Evolutionary conservation across 768 basidiomycete genomes (phyloP).

Genomic region (Ramaria sp.): DNA sequence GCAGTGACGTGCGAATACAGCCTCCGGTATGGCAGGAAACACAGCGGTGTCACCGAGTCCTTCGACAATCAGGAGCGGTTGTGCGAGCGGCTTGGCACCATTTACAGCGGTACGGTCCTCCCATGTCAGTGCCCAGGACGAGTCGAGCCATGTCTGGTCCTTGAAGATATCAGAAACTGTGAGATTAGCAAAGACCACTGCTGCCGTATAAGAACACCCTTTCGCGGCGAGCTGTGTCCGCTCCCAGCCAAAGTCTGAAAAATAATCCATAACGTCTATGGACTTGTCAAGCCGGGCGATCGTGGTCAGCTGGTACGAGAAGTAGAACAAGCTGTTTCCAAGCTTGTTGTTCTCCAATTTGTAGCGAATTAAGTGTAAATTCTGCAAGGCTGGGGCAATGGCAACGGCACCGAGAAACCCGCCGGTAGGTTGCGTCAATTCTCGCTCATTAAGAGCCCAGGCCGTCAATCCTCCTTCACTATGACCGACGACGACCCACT

Average conservation of each 20-base stretch:
- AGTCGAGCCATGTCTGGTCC: constrained; percentile 4
- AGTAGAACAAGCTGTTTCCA: neutral
- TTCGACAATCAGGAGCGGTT: neutral
- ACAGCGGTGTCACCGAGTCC: neutral
- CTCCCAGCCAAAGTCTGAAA: neutral
- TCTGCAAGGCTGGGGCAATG: constrained; percentile 1
- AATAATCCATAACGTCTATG: neutral
- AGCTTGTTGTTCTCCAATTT: neutral
- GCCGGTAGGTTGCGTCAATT: neutral
- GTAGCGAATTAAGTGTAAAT: neutral
- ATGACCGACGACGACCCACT: constrained; percentile 4
- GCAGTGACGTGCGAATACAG: neutral
- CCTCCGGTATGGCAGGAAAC: neutral
- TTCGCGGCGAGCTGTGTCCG: neutral
- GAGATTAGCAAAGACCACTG: neutral
- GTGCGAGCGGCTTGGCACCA: neutral
- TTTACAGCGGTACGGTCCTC: neutral
- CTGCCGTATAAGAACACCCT: neutral
- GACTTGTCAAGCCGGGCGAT: constrained; percentile 1
- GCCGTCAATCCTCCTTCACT: constrained; percentile 4
- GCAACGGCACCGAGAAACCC: constrained; percentile 1
- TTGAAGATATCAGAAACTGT: neutral
- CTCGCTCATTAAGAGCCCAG: constrained; percentile 4
- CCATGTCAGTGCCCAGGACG: neutral
- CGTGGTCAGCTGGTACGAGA: neutral